phyloP scores from a whole-genome alignment of 139 green algal species.

The Chlorella vulgaris region DNA sequence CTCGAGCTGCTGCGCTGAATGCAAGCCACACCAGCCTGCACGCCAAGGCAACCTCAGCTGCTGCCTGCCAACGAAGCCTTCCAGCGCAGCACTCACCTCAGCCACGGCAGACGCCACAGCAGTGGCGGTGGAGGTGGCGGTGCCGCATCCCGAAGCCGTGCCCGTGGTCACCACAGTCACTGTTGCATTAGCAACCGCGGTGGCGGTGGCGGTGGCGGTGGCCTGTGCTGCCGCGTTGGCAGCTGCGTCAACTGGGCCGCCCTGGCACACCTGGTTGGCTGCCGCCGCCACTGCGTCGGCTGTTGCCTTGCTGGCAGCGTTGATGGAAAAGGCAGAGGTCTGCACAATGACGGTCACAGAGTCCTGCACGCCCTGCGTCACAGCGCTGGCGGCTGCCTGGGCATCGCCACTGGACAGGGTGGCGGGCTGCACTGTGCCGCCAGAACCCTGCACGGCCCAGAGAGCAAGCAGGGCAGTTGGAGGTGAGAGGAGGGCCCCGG shows the following conservation, averaged over 20 bases:
- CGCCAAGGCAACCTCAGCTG: neutral
- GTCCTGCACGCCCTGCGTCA: conserved; percentile 22
- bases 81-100: neutral
- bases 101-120: conserved; percentile 12
- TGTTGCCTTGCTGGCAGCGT: conserved; percentile 13
- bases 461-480: neutral
- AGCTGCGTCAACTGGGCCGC: neutral
- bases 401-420: neutral
- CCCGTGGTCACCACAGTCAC: conserved; percentile 16
- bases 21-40: neutral
- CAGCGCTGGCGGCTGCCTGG: neutral
- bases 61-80: neutral
- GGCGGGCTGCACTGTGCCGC: conserved; percentile 12
- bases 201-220: neutral
- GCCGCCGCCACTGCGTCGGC: neutral
- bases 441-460: conserved; percentile 2
- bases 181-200: conserved; percentile 11
- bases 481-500: too few species aligned
- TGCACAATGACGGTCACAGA: conserved; percentile 12
- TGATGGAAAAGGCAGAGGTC: neutral
- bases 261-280: conserved; percentile 4
- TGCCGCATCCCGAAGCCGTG: conserved; percentile 3
- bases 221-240: neutral
- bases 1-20: too few species aligned
- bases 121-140: conserved; percentile 1